Percentiles rank a stretch among this genome's conserved stretches.
Evolutionary conservation across 306 rosid genomes (phyloP).

Genomic region (Crotalaria pallida): DNA sequence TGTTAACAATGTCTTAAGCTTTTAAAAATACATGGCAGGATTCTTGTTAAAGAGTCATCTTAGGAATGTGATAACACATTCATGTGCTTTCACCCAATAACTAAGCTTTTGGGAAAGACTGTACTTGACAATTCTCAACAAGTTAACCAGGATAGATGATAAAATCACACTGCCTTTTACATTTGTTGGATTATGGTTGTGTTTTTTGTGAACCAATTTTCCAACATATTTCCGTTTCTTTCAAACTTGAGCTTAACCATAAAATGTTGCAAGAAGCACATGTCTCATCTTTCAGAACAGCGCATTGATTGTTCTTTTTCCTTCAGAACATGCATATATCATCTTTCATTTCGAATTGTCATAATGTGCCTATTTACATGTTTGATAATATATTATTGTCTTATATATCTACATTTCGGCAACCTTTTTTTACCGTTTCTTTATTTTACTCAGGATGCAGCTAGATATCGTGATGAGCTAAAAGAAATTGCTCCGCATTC

Average conservation of each 20-base stretch:
- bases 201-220: neutral
- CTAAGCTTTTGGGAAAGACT: no score
- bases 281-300: neutral
- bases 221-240: neutral
- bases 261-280: neutral
- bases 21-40: no score
- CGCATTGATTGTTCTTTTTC: neutral
- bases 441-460: constrained; percentile 55
- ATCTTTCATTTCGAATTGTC: neutral
- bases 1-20: no score
- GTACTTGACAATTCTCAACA: neutral
- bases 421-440: neutral
- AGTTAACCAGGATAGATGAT: neutral
- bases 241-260: neutral
- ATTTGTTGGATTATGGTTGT: neutral
- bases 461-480: constrained; percentile 61
- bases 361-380: neutral
- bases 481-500: constrained; percentile 63
- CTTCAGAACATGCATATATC: neutral
- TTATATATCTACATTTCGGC: neutral
- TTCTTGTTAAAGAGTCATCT: no score
- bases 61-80: no score
- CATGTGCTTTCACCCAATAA: no score
- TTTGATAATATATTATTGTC: neutral
- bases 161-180: neutral